These are phyloP conservation scores for Oryza punctata DNA, from an alignment of 176 grass and related monocot species.

Conservation along the genomic window DNA sequence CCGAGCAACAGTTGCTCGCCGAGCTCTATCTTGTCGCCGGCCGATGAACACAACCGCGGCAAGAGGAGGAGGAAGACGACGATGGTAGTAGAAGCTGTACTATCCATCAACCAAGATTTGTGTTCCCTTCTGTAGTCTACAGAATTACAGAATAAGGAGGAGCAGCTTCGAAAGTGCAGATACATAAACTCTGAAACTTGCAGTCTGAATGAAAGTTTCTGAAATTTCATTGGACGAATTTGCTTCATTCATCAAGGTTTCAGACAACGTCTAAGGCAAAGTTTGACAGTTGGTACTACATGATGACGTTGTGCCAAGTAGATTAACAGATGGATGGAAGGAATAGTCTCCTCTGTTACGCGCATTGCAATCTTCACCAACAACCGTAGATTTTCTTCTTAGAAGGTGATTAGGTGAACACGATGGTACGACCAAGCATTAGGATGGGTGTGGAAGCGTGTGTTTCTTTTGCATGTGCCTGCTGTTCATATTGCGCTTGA, in stretches of 20 bases:
- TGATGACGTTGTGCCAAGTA: neutral
- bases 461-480: neutral
- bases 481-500: neutral
- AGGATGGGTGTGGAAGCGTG: neutral
- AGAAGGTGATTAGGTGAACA: neutral
- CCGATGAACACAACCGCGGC: conserved; percentile 4
- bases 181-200: neutral
- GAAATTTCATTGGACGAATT: neutral
- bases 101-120: conserved; percentile 20
- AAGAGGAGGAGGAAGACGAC: neutral
- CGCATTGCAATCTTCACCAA: conserved; percentile 2
- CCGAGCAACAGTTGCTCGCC: conserved; percentile 10
- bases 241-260: neutral
- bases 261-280: neutral
- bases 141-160: neutral
- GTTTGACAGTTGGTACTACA: neutral
- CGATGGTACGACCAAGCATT: no score
- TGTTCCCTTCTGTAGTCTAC: neutral
- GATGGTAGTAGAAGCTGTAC: neutral
- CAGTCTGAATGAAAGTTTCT: neutral
- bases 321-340: neutral
- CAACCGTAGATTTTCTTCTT: conserved; percentile 11
- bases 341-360: neutral
- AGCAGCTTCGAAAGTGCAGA: neutral
- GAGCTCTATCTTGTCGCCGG: conserved; percentile 17